Base-by-base conservation (phyloP, 2,329 filamentous ascomycete species). In the Dissoconium aciculare region DNA sequence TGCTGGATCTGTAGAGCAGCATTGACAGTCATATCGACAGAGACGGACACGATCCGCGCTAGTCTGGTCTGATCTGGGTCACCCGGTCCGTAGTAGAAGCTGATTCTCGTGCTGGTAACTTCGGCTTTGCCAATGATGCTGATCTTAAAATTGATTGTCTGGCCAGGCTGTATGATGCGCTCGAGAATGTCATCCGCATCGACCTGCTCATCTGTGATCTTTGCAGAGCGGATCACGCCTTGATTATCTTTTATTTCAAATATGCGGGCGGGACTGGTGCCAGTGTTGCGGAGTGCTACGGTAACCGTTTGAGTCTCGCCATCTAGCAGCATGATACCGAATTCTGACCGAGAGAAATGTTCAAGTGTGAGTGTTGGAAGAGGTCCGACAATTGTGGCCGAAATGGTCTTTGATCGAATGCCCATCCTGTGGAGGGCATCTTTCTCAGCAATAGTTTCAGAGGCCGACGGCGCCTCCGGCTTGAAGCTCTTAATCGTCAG, bases 251-350 rank as follows among this genome's bases (percentile, higher is more conserved):
- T 44, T 6, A 50, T 38, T 11, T 49, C 42, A 15, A 47, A 47
- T 3, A 95, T 76, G 49, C 93, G 82, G 1, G 82, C 81, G 1
- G 81, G 64, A 2, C 78, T 84, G 1, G 64, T 52, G 1, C 83
- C 89, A 5, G 72, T 62, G 42, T 98, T 98, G 42, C 78, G 70
- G 10, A 95, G 59, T 0, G 78, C 85, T 11, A 94, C 67, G 0
- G 71, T 76, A 49, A 95, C 91, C 1, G 63, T 62, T 43, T 74
- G 76, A 13, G 69, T 70, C 55, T 98, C 87, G 26, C 89, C 89
- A 57, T 95, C 87, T 4, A 98, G 64, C 8, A 98, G 68, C 84
- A 93, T 94, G 19, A 93, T 62, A 6, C 83, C 80, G 13, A 79
- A 81, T 47, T 94, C 85, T 0, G 78, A 71, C 1, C 94, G 64